Base-by-base conservation (phyloP, 345 rosid species). In the Salix brachista region DNA sequence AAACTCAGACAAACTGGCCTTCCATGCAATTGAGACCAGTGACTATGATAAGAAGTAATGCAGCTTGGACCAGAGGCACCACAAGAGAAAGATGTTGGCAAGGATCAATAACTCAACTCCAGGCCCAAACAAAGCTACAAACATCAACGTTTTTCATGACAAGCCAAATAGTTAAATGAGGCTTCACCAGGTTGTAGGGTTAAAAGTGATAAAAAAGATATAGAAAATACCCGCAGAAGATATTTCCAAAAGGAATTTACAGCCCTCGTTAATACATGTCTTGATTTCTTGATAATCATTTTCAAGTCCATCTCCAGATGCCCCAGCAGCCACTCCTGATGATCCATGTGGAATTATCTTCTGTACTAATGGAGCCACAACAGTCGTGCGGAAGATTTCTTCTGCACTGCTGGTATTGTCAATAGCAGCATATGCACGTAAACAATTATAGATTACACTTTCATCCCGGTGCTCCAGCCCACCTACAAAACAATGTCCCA, bases 371-470 rank as follows among this genome's bases (percentile, higher is more conserved):
- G 97, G 99, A 83, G 93, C 86, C 80, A 96, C 98, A 10, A 90
- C 66, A 54, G 90, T 85, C 16, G 90, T 85, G 71, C 96, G 91
- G n/a, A 92, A 96, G 78, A 91, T 85, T 78, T 96, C 97, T 83
- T 94, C 99, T 32, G 98, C 95, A 42, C 81, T 90, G 25, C 46
- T 79, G 75, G 89, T 88, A 77, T 92, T 96, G 82, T 96, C 98
- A 14, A 91, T 87, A 73, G 98, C 98, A 77, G 97, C 98, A 80
- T 93, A 96, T 62, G 99, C 99, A 75, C 97, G 92, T 58, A 96
- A 81, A 80, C 99, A 96, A 84, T 96, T 96, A 88, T 92, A 96
- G 80, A 96, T 90, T 80, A 91, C 98, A 83, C 84, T 90, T 79
- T 87, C 95, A 84, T 96, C 97, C 39, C 80, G 87, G 74, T 92